Conservation (phyloP, 495 filamentous ascomycete genomes). For the Aspergillus conjunctus region DNA sequence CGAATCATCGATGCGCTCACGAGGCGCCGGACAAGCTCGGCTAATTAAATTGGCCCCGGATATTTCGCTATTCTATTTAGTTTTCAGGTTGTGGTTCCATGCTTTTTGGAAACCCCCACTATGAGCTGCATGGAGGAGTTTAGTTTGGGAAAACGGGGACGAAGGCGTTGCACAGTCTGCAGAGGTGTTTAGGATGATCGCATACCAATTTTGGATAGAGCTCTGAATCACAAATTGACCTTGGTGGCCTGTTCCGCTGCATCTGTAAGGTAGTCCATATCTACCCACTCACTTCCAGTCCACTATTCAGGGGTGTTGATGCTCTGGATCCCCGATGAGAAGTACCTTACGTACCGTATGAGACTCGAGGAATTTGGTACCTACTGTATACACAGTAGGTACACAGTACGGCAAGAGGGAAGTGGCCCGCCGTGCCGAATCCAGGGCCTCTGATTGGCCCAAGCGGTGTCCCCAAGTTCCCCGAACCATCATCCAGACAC, state of each 20-base stretch:
- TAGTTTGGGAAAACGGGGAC: background rate
- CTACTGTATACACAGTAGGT: no score
- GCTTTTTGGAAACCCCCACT: background rate
- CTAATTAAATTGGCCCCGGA: conserved; percentile 8
- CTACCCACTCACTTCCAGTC: no score
- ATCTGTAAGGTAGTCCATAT: no score
- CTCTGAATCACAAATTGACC: no score
- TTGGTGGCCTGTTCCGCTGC: no score
- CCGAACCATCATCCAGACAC: conserved; percentile 21
- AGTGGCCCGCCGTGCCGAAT: conserved; percentile 31
- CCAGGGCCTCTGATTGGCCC: conserved; percentile 34
- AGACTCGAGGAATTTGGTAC: no score
- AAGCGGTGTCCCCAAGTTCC: conserved; percentile 34
- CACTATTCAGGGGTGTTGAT: no score
- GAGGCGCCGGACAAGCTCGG: conserved; percentile 47
- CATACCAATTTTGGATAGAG: no score
- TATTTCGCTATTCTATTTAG: background rate
- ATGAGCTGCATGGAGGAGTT: background rate
- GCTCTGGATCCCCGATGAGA: no score
- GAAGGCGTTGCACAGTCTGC: background rate
- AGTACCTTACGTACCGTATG: no score
- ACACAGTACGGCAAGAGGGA: background rate
- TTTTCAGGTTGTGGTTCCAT: background rate
- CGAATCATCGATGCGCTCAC: conserved; percentile 78
- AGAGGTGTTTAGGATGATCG: no score